A percentile compares a stretch with the other conserved stretches of the same genome.
phyloP scores from a whole-genome alignment of 371 early-diverging fungal genomes.

The Choanephora cucurbitarum region DNA sequence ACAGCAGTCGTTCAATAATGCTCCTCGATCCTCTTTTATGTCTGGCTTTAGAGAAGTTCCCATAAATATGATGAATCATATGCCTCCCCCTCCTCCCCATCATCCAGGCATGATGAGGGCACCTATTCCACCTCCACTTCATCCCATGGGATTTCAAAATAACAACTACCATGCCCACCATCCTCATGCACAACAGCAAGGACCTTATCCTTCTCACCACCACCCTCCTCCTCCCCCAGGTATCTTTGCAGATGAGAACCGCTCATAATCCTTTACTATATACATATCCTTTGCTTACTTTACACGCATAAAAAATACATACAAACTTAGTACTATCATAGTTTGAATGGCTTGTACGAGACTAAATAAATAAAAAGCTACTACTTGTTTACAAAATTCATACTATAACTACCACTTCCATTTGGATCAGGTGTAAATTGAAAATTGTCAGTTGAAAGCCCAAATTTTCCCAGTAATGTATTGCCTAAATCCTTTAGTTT shows the following conservation, averaged over 20 bases:
- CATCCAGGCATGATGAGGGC: constrained; percentile 27
- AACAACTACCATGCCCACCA: not conserved
- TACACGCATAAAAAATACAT: constrained; percentile 6
- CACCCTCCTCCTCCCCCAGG: constrained; percentile 23
- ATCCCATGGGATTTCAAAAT: constrained; percentile 23
- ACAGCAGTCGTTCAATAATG: constrained; percentile 21
- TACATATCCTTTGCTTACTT: not conserved
- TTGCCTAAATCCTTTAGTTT: constrained; percentile 79
- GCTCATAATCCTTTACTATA: constrained; percentile 10
- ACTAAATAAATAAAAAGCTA: too few relatives aligned
- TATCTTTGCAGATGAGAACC: constrained; percentile 18
- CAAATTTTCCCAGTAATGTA: constrained; percentile 72
- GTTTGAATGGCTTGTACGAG: not conserved
- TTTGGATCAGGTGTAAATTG: constrained; percentile 64
- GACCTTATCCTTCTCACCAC: too few relatives aligned
- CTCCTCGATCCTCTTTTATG: constrained; percentile 35
- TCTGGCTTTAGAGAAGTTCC: constrained; percentile 23
- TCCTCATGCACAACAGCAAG: too few relatives aligned
- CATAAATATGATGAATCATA: constrained; percentile 23
- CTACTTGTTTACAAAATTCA: constrained; percentile 65
- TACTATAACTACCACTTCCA: constrained; percentile 59
- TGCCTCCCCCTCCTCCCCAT: constrained; percentile 26
- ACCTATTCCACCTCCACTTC: constrained; percentile 18
- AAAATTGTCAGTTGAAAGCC: constrained; percentile 74
- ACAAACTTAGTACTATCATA: not conserved